Conservation (phyloP, 2,329 filamentous ascomycete species). For the Teratosphaeria epicoccoides region DNA sequence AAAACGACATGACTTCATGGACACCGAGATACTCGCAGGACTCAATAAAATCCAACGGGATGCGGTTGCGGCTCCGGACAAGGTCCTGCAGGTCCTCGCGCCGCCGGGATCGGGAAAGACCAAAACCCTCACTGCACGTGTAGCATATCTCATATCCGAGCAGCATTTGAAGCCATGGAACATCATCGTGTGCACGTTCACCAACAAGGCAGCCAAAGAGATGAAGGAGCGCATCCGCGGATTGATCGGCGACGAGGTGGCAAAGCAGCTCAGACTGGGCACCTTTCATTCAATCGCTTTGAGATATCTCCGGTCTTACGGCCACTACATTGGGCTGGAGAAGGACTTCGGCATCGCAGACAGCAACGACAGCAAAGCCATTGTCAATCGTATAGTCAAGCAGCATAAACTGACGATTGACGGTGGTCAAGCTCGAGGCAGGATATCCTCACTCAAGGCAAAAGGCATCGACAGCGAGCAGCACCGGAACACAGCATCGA, state of each 20-base stretch:
- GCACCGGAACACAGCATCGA: slow-evolving; percentile 32
- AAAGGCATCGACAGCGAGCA: slow-evolving; percentile 40
- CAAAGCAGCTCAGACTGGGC: slow-evolving; percentile 70
- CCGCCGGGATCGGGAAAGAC: slow-evolving; percentile 75
- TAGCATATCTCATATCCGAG: slow-evolving; percentile 74
- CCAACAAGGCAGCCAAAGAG: slow-evolving; percentile 84
- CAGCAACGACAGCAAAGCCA: slow-evolving; percentile 64
- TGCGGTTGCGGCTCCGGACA: slow-evolving; percentile 53
- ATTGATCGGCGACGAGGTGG: slow-evolving; percentile 66
- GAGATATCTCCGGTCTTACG: slow-evolving; percentile 74
- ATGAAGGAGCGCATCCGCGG: slow-evolving; percentile 82
- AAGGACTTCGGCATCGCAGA: slow-evolving; percentile 88
- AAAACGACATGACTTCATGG: slow-evolving; percentile 1
- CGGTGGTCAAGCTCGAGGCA: slow-evolving; percentile 55
- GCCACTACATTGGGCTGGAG: slow-evolving; percentile 68
- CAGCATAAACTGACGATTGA: slow-evolving; percentile 59
- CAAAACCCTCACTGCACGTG: slow-evolving; percentile 84
- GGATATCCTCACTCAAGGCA: slow-evolving; percentile 59
- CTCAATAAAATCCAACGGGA: slow-evolving; percentile 54
- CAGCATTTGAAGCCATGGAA: slow-evolving; percentile 67
- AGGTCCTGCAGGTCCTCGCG: slow-evolving; percentile 51
- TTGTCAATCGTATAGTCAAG: slow-evolving; percentile 69
- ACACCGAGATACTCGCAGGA: slow-evolving; percentile 48
- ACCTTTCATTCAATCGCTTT: slow-evolving; percentile 92
- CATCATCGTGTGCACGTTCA: slow-evolving; percentile 92